A percentile compares a stretch with the other conserved stretches of the same genome.
Evolutionary conservation across 768 basidiomycete genomes (phyloP).

Genomic region (Russula abietina): DNA sequence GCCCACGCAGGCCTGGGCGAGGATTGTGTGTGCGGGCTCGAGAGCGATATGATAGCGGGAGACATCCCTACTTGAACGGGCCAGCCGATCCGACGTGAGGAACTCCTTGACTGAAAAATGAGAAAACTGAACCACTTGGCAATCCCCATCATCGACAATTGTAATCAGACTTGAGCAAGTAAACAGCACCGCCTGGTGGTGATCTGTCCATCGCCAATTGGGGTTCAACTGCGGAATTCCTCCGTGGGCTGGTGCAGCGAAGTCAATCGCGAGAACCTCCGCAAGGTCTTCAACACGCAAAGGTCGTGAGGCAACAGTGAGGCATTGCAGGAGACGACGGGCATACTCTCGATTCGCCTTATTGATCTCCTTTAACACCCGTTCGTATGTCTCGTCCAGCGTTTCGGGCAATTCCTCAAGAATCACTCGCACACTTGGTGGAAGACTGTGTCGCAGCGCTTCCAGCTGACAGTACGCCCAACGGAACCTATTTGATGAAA

Average conservation of each 20-base stretch:
- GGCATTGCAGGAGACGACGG: conserved; percentile 11
- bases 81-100: neutral
- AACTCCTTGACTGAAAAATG: conserved; percentile 14
- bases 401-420: conserved; percentile 3
- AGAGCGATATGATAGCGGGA: neutral
- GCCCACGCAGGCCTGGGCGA: conserved; percentile 5
- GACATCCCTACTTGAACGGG: neutral
- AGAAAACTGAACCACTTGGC: conserved; percentile 9
- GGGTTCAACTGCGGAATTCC: neutral
- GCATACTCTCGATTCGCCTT: neutral
- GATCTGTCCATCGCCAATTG: neutral
- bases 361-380: neutral
- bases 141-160: neutral
- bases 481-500: neutral
- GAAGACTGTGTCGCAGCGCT: neutral
- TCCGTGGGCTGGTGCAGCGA: neutral
- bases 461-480: neutral
- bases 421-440: neutral
- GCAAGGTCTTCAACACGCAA: conserved; percentile 2
- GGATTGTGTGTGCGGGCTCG: neutral
- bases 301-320: neutral
- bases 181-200: neutral
- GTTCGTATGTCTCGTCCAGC: conserved; percentile 2
- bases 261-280: conserved; percentile 14
- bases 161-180: conserved; percentile 7